These are phyloP conservation scores for Ustilago hordei DNA, from an alignment of 1,284 basidiomycete genomes.

Conservation along the genomic window DNA sequence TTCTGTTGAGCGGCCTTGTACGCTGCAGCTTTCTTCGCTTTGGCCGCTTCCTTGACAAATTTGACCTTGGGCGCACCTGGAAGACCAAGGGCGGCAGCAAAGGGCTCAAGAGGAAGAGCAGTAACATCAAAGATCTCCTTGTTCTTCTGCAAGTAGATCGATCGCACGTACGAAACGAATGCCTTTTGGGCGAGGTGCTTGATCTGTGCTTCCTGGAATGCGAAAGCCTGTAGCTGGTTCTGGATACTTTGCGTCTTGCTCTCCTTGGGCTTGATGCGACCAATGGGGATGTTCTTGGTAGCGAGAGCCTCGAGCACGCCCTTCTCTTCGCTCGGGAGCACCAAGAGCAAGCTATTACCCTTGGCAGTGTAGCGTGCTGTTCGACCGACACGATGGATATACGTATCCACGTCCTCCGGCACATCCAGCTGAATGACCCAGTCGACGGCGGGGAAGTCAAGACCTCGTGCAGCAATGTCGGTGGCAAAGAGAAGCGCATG, in stretches of 20 bases:
- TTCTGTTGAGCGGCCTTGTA: slow-evolving; percentile 53
- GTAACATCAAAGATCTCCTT: slow-evolving; percentile 90
- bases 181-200: slow-evolving; percentile 98
- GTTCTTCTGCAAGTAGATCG: slow-evolving; percentile 91
- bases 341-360: slow-evolving; percentile 85
- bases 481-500: slow-evolving; percentile 73
- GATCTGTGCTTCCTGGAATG: slow-evolving; percentile 95
- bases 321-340: slow-evolving; percentile 90
- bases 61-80: slow-evolving; percentile 97
- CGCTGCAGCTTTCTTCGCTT: slow-evolving; percentile 78
- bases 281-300: slow-evolving; percentile 77
- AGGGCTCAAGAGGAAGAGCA: slow-evolving; percentile 84
- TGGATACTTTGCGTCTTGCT: slow-evolving; percentile 88
- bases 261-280: slow-evolving; percentile 88
- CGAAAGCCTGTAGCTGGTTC: slow-evolving; percentile 89
- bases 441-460: slow-evolving; percentile 96
- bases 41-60: slow-evolving; percentile 80
- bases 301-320: slow-evolving; percentile 82
- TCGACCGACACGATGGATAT: slow-evolving; percentile 95
- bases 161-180: slow-evolving; percentile 95
- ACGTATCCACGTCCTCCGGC: slow-evolving; percentile 97
- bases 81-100: slow-evolving; percentile 88
- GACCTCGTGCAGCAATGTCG: slow-evolving; percentile 95
- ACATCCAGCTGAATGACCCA: slow-evolving; percentile 99
- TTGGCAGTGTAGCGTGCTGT: slow-evolving; percentile 93